Evolutionary conservation across 805 yeast genomes (phyloP), one percentile per base, ranked within the genome.

Genomic region (Yarrowia yakushimensis): DNA sequence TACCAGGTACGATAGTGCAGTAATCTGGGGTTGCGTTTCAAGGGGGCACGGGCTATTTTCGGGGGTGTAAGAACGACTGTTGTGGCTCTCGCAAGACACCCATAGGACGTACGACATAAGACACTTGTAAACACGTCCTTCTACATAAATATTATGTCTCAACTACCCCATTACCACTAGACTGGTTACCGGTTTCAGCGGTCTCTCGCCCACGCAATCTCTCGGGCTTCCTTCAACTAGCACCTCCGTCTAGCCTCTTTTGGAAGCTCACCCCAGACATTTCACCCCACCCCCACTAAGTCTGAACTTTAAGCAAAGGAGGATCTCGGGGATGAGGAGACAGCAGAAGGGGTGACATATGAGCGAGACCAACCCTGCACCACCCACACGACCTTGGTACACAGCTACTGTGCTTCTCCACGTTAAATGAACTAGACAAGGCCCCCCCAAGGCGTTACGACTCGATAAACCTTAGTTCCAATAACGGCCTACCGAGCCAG

Each of bases 401-500:
- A n/a, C n/a, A n/a, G n/a, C n/a, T n/a, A n/a, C n/a, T n/a, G n/a
- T n/a, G 8, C 34, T 13, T 31, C 34, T 31, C 34, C 34, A 13
- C 34, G 11, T 31, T 7, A 5, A 7, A 31, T 8, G 12, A 17
- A 6, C 13, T 17, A 31, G 37, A 33, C 37, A 33, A n/a, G n/a
- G 18, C 9, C 20, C 25, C 7, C 18, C 45, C 23, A 30, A 25
- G 30, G 34, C 11, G 23, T 27, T 27, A 17, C 50, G n/a, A 17
- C 22, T 43, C 55, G 55, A 39, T 39, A n/a, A 48, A 48, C 55
- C 23, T 33, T 48, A 48, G 11, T 28, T 45, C 25, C 39, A 33
- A 48, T 39, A 48, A 48, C 55, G 55, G 55, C 55, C 22, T 31
- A 48, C 55, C 55, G 55, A 48, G 55, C 55, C 39, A 48, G 55